Evolutionary conservation across 441 rosid genomes (phyloP), one percentile per base, ranked within the genome.

Genomic region (Populus hybrid): DNA sequence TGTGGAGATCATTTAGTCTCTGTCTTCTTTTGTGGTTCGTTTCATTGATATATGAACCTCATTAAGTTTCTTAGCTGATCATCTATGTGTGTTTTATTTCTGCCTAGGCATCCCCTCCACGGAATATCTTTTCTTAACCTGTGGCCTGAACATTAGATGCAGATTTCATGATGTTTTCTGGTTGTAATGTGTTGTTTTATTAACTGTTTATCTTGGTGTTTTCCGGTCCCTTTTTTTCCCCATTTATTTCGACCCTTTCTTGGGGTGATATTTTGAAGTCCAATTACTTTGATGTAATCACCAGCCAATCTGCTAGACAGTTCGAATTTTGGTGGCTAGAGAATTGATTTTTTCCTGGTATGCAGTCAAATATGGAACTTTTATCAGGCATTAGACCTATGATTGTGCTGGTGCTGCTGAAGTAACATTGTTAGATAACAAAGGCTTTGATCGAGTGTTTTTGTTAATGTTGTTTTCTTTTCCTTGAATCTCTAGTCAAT

Each of bases 401-500:
- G 35, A 12, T 3, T 34, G 36, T 21, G 30, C 34, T 46, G 23
- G n/a, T 30, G 32, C 32, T 3, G 32, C 32, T 2, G 32, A 74
- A 63, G 53, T 23, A 65, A 30, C 67, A 8, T 66, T 77, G 38
- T 46, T 42, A 67, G 42, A 28, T 40, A 10, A 7, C n/a, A 24
- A 7, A 7, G 9, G 6, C 7, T 34, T 50, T 75, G 50, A 21
- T 32, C 24, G 8, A 69, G 2, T 23, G 42, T 70, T 61, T 26
- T n/a, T 10, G n/a, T 16, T 35, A 72, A 76, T 73, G 5, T 7
- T 79, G 42, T 73, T 8, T 7, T 79, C 36, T 30, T 65, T 14
- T 71, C 76, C 71, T 59, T 69, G 50, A 61, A 42, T 82, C 59
- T 83, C 24, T 91, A 95, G 98, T 76, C 87, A 21, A 79, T 86